Base-by-base conservation (phyloP, 257 asterid genomes). In the Lantana camara region DNA sequence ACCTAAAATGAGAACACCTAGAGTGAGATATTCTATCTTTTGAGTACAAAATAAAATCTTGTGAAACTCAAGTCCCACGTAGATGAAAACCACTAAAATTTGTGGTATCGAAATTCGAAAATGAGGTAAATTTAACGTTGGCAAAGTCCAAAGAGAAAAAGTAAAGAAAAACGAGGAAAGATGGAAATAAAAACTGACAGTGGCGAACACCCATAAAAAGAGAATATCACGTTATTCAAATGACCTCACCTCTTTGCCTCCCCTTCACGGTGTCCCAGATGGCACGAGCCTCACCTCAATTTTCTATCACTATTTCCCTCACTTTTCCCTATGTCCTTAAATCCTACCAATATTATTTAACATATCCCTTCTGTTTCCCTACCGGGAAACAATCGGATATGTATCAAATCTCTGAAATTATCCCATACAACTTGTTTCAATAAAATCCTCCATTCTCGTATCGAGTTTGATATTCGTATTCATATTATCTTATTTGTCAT, bases 241-340 rank as follows among this genome's bases (percentile, higher is more conserved):
- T 75, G 80, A 53, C 66, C 46, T 24, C 37, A 37, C 9, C 70
- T 51, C 54, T 30, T 61, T 23, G 55, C 64, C 69, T 44, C 60
- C 42, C n/a, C 57, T 32, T 63, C 91, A 73, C 95, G 75, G 74
- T 48, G 53, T 53, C 65, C 95, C 42, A 88, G 91, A 81, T 60
- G 49, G 84, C 91, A 83, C 91, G 87, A 68, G 77, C 75, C 69
- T 67, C 83, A 60, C n/a, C 40, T 40, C 30, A 63, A 35, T 66
- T 53, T 57, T 66, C 23, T 40, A 46, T 63, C 56, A 59, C 60
- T 27, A 27, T 27, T 27, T 5, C 40, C 59, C 54, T 30, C 65
- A 29, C 79, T 59, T 50, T 59, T 41, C 49, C 71, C 69, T 48
- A 63, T 35, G 35, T n/a, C 29, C 9, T 41, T 42, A 14, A 47